phyloP scores from a whole-genome alignment of 805 yeast genomes.

The Yamadazyma kitorensis region DNA sequence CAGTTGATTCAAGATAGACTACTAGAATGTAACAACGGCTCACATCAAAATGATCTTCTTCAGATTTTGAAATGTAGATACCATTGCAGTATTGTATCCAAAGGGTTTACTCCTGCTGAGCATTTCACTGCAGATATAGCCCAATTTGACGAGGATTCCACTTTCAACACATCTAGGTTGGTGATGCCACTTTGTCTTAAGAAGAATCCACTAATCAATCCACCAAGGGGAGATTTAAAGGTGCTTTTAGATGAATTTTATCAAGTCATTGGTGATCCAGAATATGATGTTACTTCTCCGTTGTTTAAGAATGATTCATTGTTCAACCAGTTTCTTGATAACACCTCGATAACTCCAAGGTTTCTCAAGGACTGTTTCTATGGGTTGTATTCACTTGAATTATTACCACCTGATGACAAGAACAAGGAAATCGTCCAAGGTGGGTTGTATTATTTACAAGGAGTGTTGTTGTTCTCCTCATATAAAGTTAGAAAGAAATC shows the following conservation, averaged over 20 bases:
- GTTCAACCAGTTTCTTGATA: slow-evolving; percentile 47
- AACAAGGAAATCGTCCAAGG: slow-evolving; percentile 29
- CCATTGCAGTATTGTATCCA: slow-evolving; percentile 61
- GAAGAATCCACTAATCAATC: slow-evolving; percentile 55
- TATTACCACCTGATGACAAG: slow-evolving; percentile 24
- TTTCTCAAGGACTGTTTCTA: slow-evolving; percentile 48
- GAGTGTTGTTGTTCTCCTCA: slow-evolving; percentile 61
- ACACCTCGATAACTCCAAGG: slow-evolving; percentile 40
- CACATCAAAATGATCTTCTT: slow-evolving; percentile 60
- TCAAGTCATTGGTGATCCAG: slow-evolving; percentile 70
- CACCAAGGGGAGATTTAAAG: slow-evolving; percentile 71
- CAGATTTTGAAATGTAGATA: slow-evolving; percentile 80
- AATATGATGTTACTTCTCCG: slow-evolving; percentile 36
- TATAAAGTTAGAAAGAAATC: slow-evolving; percentile 70
- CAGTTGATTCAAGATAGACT: slow-evolving; percentile 52
- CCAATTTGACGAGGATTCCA: slow-evolving; percentile 25
- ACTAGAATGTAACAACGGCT: slow-evolving; percentile 33
- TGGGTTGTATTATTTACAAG: slow-evolving; percentile 72
- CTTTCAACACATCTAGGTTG: slow-evolving; percentile 42
- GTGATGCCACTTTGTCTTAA: slow-evolving; percentile 55
- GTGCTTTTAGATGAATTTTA: slow-evolving; percentile 66
- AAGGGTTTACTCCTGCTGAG: slow-evolving; percentile 60
- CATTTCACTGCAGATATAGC: slow-evolving; percentile 47
- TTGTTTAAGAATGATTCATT: slow-evolving; percentile 33
- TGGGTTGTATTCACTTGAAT: slow-evolving; percentile 40